Evolutionary conservation across 306 rosid genomes (phyloP).

Genomic region (Cucurbita maxima): DNA sequence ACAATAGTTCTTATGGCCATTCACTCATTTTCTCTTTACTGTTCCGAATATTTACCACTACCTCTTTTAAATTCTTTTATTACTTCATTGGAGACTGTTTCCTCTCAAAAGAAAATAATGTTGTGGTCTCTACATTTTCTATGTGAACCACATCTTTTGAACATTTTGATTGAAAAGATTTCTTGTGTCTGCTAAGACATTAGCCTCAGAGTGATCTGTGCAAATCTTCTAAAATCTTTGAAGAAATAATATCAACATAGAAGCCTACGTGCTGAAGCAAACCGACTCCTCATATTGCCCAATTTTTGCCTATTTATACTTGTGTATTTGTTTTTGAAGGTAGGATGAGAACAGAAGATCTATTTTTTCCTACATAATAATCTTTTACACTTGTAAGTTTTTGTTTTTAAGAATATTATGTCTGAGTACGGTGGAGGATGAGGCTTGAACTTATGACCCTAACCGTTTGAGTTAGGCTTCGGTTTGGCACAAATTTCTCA

Average conservation of each 20-base stretch:
- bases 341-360: neutral
- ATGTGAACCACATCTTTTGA: neutral
- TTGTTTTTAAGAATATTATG: neutral
- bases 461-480: neutral
- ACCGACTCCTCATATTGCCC: neutral
- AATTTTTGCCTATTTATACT: neutral
- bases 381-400: neutral
- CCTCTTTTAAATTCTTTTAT: neutral
- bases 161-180: neutral
- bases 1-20: neutral
- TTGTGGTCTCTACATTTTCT: neutral
- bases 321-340: neutral
- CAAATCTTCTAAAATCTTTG: neutral
- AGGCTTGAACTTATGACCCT: neutral
- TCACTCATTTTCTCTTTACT: neutral
- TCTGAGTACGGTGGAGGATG: neutral
- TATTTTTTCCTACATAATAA: neutral
- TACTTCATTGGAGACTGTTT: neutral
- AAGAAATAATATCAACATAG: neutral
- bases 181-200: neutral
- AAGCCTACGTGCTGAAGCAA: neutral
- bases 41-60: neutral
- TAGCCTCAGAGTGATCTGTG: neutral
- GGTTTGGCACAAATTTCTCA: too few species aligned
- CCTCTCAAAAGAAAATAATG: neutral